Conservation (phyloP, 306 rosid genomes). For the Acacia acuminata region DNA sequence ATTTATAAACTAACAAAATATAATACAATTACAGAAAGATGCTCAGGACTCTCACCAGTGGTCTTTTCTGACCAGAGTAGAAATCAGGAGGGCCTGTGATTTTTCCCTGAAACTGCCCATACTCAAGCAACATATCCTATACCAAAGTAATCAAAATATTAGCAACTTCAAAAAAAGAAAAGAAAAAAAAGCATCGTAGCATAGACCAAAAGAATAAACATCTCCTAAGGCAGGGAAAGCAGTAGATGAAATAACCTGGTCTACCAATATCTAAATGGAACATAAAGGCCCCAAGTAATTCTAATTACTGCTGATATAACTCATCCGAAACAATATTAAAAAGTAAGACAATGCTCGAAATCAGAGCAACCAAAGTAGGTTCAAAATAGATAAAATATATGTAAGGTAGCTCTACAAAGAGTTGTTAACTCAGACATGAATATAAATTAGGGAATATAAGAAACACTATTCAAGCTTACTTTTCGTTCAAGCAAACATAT, state of each 20-base stretch:
- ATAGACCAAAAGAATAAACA: background rate
- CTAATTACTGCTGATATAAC: constrained; percentile 9
- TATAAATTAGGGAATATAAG: background rate
- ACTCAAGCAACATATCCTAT: constrained; percentile 73
- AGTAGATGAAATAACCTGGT: background rate
- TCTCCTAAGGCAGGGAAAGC: background rate
- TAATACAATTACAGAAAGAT: constrained; percentile 15
- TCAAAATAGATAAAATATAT: background rate
- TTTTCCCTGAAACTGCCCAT: constrained; percentile 64
- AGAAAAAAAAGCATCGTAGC: background rate
- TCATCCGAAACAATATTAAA: background rate
- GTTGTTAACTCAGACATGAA: background rate
- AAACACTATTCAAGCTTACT: background rate
- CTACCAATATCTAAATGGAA: background rate
- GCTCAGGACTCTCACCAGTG: constrained; percentile 55
- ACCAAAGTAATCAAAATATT: constrained; percentile 30
- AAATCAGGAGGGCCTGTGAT: constrained; percentile 49
- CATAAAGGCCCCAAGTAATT: constrained; percentile 11
- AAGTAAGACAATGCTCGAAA: constrained; percentile 20
- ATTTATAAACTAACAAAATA: background rate
- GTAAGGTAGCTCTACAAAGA: background rate
- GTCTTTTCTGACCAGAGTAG: constrained; percentile 52
- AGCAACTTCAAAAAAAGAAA: constrained; percentile 10
- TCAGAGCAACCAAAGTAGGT: background rate
- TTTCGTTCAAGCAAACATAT: background rate